Base-by-base conservation (phyloP, 768 basidiomycete species). In the Rhizopogon sp. region DNA sequence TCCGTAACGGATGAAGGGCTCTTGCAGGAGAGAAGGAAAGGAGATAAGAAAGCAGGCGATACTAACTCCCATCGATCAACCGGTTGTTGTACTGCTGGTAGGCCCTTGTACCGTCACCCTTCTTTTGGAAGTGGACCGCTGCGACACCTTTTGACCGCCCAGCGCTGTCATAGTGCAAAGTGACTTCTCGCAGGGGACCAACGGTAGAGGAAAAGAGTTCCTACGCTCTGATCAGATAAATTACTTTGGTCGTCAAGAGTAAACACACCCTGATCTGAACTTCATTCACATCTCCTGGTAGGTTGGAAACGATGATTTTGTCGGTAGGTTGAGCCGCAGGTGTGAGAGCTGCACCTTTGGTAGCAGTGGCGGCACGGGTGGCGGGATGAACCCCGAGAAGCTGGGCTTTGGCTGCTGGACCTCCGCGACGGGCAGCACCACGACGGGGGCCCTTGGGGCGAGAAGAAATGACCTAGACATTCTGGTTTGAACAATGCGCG, bases 1-100 rank as follows among this genome's bases (percentile, higher is more conserved):
- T 59, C 60, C 56, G 53, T 50, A 58, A 50, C 40, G 50, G 54
- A 56, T 56, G 60, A 56, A 56, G 25, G 51, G 43, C 52, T 62
- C 55, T 63, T 58, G 57, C n/a, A 57, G 28, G 57, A 70, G 43
- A 60, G 50, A 58, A 64, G 69, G 62, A 71, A 74, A 70, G 62
- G 60, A 63, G 57, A 57, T 54, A 49, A 49, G 58, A 60, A 74
- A 70, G 62, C 67, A 67, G 66, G 76, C 77, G 84, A 81, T 90
- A 98, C 97, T 93, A 90, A 99, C 97, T 97, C 79, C 94, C 93
- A 88, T 99, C 97, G 84, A 99, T 95, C 76, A 98, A 89, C 70
- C 97, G 88, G 77, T 91, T 92, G 82, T 99, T 93, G 79, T 98
- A 99, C 61, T 91, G 84, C 64, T 88, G 81, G 72, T 86, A 94